Evolutionary conservation across 164 flowering plant genomes (phyloP).

Genomic region (Chimonanthus praecox): DNA sequence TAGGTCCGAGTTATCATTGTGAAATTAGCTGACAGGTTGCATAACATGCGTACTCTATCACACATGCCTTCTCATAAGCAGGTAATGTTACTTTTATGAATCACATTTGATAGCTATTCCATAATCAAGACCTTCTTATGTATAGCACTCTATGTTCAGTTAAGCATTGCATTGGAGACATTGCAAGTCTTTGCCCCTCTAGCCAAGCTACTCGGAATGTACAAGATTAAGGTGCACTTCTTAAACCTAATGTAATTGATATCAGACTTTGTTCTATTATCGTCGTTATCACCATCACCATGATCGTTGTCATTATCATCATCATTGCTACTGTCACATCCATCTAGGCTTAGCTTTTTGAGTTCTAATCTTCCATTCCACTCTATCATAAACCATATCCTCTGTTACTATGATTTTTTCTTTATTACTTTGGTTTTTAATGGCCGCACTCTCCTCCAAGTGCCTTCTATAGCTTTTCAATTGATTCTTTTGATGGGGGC

Average conservation of each 20-base stretch:
- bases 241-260: no score
- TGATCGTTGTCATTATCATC: not conserved
- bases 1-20: constrained; percentile 99
- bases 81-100: constrained; percentile 30
- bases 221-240: constrained; percentile 78
- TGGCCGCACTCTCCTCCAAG: no score
- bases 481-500: no score
- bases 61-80: constrained; percentile 98
- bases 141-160: constrained; percentile 35
- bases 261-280: no score
- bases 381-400: no score
- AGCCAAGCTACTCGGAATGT: constrained; percentile 94
- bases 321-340: not conserved
- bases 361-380: no score
- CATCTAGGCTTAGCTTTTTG: not conserved
- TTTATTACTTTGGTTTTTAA: no score
- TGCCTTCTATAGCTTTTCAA: no score
- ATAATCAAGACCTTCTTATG: constrained; percentile 7
- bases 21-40: constrained; percentile 97
- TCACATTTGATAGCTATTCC: not conserved
- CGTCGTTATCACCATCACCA: not conserved
- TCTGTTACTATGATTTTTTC: no score
- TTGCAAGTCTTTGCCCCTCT: constrained; percentile 97
- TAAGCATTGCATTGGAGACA: constrained; percentile 91
- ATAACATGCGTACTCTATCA: constrained; percentile 97